Conservation (phyloP, 805 yeast genomes). For the Metschnikowia baotianmanensis region DNA sequence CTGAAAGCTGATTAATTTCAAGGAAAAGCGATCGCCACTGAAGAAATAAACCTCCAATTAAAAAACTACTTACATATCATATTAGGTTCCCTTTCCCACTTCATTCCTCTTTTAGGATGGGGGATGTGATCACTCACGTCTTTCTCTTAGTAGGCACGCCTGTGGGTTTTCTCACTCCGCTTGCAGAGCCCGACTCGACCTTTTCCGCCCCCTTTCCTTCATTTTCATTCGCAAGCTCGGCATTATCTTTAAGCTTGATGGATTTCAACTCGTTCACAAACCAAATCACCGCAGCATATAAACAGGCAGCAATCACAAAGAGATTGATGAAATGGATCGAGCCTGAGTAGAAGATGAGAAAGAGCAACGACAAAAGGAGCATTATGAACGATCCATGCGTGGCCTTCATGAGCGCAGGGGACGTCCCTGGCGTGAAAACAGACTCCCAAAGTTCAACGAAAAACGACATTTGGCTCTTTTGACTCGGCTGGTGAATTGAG, state of each 20-base stretch:
- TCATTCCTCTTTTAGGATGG: no score
- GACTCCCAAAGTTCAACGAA: constrained; percentile 81
- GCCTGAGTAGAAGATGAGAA: constrained; percentile 58
- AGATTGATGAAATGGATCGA: constrained; percentile 65
- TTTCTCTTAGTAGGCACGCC: constrained; percentile 17
- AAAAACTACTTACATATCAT: no score
- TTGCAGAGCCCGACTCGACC: constrained; percentile 13
- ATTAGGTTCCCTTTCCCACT: no score
- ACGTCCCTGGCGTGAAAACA: constrained; percentile 87
- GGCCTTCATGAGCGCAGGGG: constrained; percentile 85
- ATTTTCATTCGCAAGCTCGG: constrained; percentile 34
- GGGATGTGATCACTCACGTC: no score
- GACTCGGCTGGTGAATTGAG: neutral
- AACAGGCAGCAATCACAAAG: constrained; percentile 52
- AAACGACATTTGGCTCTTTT: constrained; percentile 36
- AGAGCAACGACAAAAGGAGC: constrained; percentile 53
- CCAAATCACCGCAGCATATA: constrained; percentile 88
- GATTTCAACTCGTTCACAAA: constrained; percentile 66
- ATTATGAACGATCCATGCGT: constrained; percentile 81
- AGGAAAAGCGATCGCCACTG: no score
- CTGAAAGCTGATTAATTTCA: neutral
- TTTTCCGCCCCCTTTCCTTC: neutral
- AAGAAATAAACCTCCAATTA: no score
- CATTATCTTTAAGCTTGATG: constrained; percentile 45
- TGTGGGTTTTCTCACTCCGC: constrained; percentile 4